Conservation (phyloP, 345 rosid species). For the Bruguiera gymnorhiza region DNA sequence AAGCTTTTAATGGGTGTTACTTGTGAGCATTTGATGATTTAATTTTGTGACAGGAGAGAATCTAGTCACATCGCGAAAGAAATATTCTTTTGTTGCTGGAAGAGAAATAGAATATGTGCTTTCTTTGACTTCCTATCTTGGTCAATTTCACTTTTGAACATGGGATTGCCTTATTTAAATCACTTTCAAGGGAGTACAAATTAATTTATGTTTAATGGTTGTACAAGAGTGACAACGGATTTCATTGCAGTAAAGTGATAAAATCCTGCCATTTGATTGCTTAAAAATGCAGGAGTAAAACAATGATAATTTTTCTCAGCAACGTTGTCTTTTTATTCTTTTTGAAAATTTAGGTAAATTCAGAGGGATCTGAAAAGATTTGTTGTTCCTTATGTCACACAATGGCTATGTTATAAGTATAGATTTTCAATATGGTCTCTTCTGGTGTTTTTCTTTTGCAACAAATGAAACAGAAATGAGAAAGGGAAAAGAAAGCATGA, state of each 20-base stretch:
- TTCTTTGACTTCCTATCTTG: too few relatives aligned
- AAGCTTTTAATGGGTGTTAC: too few relatives aligned
- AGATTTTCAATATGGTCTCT: conserved; percentile 22
- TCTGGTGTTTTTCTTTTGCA: conserved; percentile 46
- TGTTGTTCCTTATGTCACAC: conserved; percentile 8
- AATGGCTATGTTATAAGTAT: background rate
- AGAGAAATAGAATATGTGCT: too few relatives aligned
- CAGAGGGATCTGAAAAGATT: conserved; percentile 3
- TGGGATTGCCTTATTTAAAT: background rate
- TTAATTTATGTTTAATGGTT: background rate
- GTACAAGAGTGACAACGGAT: background rate
- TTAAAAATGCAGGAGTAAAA: background rate
- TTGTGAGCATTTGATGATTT: too few relatives aligned
- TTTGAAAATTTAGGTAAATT: conserved; percentile 2
- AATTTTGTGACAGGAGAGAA: too few relatives aligned
- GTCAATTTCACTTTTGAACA: too few relatives aligned
- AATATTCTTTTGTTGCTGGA: too few relatives aligned
- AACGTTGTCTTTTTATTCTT: background rate
- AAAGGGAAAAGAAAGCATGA: conserved; percentile 39
- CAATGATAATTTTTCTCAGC: background rate
- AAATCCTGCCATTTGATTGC: background rate
- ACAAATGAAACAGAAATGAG: conserved; percentile 42
- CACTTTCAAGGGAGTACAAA: background rate
- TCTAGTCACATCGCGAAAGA: too few relatives aligned
- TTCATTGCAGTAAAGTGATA: background rate